phyloP scores from a whole-genome alignment of 73 alveolate species.

The Tetrahymena elliotti region DNA sequence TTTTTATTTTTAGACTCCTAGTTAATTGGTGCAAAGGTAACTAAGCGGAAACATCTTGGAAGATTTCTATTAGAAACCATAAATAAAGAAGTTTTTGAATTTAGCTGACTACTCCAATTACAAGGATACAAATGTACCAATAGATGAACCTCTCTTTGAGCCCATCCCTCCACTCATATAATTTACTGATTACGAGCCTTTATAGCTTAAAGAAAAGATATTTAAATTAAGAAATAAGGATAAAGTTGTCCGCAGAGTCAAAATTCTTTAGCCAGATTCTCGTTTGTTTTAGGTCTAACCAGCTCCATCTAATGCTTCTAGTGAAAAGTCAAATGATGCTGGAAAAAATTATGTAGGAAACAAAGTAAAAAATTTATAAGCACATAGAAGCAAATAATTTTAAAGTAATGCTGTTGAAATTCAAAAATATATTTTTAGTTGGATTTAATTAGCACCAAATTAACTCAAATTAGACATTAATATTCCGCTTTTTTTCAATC shows the following conservation, averaged over 20 bases:
- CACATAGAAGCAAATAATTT: not conserved
- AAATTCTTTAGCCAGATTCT: slow-evolving; percentile 97
- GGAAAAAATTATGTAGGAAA: slow-evolving; percentile 42
- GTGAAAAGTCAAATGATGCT: slow-evolving; percentile 47
- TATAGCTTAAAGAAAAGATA: slow-evolving; percentile 31
- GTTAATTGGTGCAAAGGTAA: slow-evolving; percentile 69
- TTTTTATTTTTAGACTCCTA: slow-evolving; percentile 33
- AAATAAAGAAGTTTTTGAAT: slow-evolving; percentile 91
- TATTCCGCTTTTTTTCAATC: not conserved
- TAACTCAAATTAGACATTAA: not conserved
- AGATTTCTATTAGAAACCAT: slow-evolving; percentile 79
- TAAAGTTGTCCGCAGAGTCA: slow-evolving; percentile 93
- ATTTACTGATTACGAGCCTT: slow-evolving; percentile 94
- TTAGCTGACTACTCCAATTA: slow-evolving; percentile 89
- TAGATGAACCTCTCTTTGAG: slow-evolving; percentile 98
- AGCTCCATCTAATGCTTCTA: slow-evolving; percentile 64
- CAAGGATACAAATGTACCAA: slow-evolving; percentile 93
- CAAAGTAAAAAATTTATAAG: slow-evolving; percentile 34
- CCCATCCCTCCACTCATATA: slow-evolving; percentile 95
- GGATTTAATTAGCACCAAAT: not conserved
- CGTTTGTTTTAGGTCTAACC: slow-evolving; percentile 81
- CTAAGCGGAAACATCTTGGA: slow-evolving; percentile 74
- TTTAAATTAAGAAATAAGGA: slow-evolving; percentile 85
- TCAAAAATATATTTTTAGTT: not conserved
- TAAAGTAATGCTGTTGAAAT: not conserved